Evolutionary conservation across 805 yeast genomes (phyloP).

Genomic region (Kodamaea jinghongensis): DNA sequence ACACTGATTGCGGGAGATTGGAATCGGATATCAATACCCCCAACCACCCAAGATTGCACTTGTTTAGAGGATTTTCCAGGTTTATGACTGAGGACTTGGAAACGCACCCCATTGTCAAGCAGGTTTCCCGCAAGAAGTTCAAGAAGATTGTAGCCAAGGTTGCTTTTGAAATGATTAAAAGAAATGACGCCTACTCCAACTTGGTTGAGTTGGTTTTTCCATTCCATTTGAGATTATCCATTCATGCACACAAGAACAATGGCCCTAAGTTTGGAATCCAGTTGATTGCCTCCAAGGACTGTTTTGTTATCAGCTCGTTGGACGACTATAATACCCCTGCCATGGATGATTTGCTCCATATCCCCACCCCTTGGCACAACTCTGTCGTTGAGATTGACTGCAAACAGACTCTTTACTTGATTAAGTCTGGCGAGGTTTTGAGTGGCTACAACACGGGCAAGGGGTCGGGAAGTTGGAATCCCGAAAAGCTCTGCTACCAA

Average conservation of each 20-base stretch:
- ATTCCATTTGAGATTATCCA: constrained; percentile 56
- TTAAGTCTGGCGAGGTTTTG: constrained; percentile 18
- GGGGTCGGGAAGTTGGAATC: constrained; percentile 26
- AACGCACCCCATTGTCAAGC: constrained; percentile 37
- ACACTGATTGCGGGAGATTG: constrained; percentile 36
- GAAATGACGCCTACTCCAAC: constrained; percentile 65
- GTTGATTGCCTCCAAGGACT: constrained; percentile 40
- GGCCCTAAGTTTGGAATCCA: constrained; percentile 62
- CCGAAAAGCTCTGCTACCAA: constrained; percentile 11
- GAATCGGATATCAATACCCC: constrained; percentile 30
- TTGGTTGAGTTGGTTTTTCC: constrained; percentile 59
- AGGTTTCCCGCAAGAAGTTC: constrained; percentile 44
- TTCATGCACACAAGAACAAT: constrained; percentile 57
- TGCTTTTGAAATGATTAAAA: constrained; percentile 62
- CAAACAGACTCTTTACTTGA: constrained; percentile 22
- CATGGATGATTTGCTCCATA: constrained; percentile 54
- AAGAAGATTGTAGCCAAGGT: constrained; percentile 51
- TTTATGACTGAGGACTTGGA: constrained; percentile 59
- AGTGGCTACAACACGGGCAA: constrained; percentile 9
- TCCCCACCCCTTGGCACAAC: constrained; percentile 70
- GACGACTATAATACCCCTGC: constrained; percentile 39
- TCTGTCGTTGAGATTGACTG: constrained; percentile 45
- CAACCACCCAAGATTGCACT: constrained; percentile 48
- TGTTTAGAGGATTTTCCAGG: constrained; percentile 56
- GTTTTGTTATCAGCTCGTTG: constrained; percentile 47